Percentiles rank a stretch among this genome's conserved stretches.
These are phyloP conservation scores for Nakaseomyces delphensis DNA, from an alignment of 1,139 yeast species.

Conservation along the genomic window DNA sequence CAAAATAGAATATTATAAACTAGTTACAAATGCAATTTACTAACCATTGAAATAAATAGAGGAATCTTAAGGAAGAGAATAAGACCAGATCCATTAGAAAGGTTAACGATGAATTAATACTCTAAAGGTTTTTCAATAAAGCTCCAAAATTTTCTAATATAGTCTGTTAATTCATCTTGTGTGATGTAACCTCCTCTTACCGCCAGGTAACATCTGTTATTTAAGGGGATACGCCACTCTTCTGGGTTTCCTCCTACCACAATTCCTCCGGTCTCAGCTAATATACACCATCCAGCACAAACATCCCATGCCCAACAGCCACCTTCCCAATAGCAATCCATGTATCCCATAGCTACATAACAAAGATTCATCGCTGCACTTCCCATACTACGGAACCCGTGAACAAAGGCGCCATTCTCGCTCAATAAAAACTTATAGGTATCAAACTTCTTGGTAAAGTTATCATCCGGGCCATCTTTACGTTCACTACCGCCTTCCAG, in stretches of 20 bases:
- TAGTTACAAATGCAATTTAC: no score
- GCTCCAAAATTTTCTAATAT: conserved; percentile 41
- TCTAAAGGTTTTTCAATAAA: conserved; percentile 39
- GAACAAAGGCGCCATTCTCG: conserved; percentile 42
- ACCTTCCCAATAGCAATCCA: conserved; percentile 57
- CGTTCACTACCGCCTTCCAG: conserved; percentile 53
- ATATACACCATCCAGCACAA: conserved; percentile 54
- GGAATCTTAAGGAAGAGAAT: background rate
- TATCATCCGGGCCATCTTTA: conserved; percentile 37
- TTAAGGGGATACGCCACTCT: conserved; percentile 40
- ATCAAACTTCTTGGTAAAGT: conserved; percentile 39
- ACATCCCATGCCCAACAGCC: conserved; percentile 60
- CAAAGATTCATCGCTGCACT: conserved; percentile 53
- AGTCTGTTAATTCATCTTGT: conserved; percentile 35
- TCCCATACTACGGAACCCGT: conserved; percentile 50
- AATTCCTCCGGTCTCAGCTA: conserved; percentile 48
- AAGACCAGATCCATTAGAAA: no score
- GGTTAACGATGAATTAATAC: conserved; percentile 23
- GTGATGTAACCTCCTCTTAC: conserved; percentile 42
- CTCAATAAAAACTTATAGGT: conserved; percentile 40
- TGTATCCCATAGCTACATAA: conserved; percentile 44
- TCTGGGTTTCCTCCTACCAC: conserved; percentile 45
- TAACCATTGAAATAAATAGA: background rate
- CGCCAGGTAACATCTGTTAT: conserved; percentile 43
- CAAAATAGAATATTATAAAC: no score